Evolutionary conservation across 2,329 filamentous ascomycete genomes (phyloP).

Genomic region (Paecilomyces niveus): DNA sequence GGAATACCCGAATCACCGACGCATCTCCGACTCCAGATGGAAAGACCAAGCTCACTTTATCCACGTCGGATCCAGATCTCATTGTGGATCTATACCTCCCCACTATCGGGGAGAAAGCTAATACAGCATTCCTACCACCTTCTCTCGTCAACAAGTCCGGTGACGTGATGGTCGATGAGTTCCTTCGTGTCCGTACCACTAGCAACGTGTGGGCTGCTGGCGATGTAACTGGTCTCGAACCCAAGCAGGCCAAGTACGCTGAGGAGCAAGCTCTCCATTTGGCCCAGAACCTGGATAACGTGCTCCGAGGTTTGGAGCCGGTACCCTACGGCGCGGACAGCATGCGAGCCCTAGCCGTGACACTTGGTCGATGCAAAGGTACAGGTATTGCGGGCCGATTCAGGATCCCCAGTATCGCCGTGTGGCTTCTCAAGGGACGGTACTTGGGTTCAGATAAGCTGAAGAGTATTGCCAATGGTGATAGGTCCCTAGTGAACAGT

Average conservation of each 20-base stretch:
- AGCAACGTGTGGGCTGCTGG: slow-evolving; percentile 11
- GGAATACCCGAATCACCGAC: slow-evolving; percentile 4
- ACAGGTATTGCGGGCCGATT: neutral
- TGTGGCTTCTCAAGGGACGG: neutral
- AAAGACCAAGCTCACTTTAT: slow-evolving; percentile 5
- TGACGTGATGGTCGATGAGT: slow-evolving; percentile 9
- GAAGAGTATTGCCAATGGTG: neutral
- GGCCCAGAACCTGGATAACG: slow-evolving; percentile 1
- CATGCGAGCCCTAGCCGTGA: neutral
- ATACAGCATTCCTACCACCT: slow-evolving; percentile 8
- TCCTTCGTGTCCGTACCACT: slow-evolving; percentile 8
- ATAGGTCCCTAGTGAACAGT: neutral
- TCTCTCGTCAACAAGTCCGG: neutral
- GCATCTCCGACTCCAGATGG: neutral
- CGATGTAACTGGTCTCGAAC: slow-evolving; percentile 10
- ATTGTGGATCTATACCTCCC: slow-evolving; percentile 10
- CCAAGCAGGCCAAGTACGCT: slow-evolving; percentile 6
- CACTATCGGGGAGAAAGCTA: slow-evolving; percentile 8
- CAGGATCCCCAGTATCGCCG: neutral
- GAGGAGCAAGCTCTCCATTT: slow-evolving; percentile 3
- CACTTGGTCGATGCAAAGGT: neutral
- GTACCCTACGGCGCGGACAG: neutral
- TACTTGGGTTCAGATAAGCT: neutral
- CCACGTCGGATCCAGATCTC: slow-evolving; percentile 4
- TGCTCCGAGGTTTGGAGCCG: neutral